Evolutionary conservation across 2,329 filamentous ascomycete genomes (phyloP).

Genomic region (Fusarium illudens): DNA sequence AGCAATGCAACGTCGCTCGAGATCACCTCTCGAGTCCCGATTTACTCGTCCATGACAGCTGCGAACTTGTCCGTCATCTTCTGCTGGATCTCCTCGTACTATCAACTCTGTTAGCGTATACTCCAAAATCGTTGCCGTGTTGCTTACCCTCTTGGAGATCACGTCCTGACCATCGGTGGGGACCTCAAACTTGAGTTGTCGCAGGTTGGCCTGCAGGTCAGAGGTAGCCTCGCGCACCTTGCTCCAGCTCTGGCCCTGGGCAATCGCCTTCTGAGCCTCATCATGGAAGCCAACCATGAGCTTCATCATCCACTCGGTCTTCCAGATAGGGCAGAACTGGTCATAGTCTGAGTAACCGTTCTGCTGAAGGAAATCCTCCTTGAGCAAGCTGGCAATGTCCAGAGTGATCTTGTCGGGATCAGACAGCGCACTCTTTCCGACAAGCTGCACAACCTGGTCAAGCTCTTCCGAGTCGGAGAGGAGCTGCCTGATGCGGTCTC

Average conservation of each 20-base stretch:
- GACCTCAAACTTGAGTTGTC: conserved; percentile 96
- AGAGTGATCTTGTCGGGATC: conserved; percentile 98
- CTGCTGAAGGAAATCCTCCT: conserved; percentile 99
- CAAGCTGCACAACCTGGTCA: conserved; percentile 97
- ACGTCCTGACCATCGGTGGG: conserved; percentile 84
- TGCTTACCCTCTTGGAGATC: conserved; percentile 81
- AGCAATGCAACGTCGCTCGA: conserved; percentile 29
- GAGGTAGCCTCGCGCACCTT: conserved; percentile 92
- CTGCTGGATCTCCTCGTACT: conserved; percentile 94
- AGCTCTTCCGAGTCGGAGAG: conserved; percentile 95
- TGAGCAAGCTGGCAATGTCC: conserved; percentile 88
- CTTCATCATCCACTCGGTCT: conserved; percentile 99
- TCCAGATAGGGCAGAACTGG: conserved; percentile 99
- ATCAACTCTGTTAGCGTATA: conserved; percentile 49
- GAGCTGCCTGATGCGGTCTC: conserved; percentile 92
- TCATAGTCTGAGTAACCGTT: conserved; percentile 99
- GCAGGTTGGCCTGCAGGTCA: conserved; percentile 84
- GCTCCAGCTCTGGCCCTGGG: conserved; percentile 88
- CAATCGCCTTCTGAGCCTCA: conserved; percentile 93
- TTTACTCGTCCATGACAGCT: conserved; percentile 91
- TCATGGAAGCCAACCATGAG: conserved; percentile 98
- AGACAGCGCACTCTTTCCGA: conserved; percentile 95
- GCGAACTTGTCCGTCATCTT: conserved; percentile 98
- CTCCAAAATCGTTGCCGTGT: neutral
- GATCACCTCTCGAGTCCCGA: conserved; percentile 20